Evolutionary conservation across 371 early-diverging fungal genomes (phyloP), one percentile per base, ranked within the genome.

Genomic region (Zychaea mexicana): DNA sequence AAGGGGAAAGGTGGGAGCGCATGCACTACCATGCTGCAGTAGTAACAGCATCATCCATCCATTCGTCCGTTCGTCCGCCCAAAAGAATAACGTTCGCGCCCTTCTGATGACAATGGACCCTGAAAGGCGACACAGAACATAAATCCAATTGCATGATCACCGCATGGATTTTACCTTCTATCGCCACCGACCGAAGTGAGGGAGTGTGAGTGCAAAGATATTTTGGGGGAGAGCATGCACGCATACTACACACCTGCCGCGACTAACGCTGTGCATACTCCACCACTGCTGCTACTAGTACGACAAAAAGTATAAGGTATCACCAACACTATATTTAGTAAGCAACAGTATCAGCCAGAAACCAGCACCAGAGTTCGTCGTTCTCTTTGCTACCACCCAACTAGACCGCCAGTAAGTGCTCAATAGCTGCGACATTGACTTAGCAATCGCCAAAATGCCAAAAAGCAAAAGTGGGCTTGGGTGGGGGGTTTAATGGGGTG

Each of bases 111-210:
- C 6, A 3, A 22, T 49, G 49, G 49, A 49, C 49, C 49, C 49
- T 49, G 49, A 49, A n/a, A 49, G 49, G 49, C 49, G 24, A 49
- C 49, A 49, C 49, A 49, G 49, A 49, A 49, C 19, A 49, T 12
- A 45, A 45, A 45, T 19, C 49, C 49, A 24, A 49, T 49, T 49
- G 49, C 49, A 49, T 49, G 49, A 49, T 49, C 49, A 49, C 26
- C 49, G 22, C 49, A 49, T 49, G 49, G 49, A 42, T 3, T 49
- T 49, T 49, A 5, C 24, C n/a, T 49, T 24, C 49, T 49, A 49
- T 49, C 49, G 49, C 49, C 49, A 49, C 49, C 26, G 49, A 24
- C 49, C 49, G 49, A 49, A 49, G 24, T 4, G 38, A 15, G 38
- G 38, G 38, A 36, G 38, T 7, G 38, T n/a, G n/a, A n/a, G n/a